These are phyloP conservation scores for Amphicarpaea edgeworthii DNA, from an alignment of 306 rosid species.

Conservation along the genomic window DNA sequence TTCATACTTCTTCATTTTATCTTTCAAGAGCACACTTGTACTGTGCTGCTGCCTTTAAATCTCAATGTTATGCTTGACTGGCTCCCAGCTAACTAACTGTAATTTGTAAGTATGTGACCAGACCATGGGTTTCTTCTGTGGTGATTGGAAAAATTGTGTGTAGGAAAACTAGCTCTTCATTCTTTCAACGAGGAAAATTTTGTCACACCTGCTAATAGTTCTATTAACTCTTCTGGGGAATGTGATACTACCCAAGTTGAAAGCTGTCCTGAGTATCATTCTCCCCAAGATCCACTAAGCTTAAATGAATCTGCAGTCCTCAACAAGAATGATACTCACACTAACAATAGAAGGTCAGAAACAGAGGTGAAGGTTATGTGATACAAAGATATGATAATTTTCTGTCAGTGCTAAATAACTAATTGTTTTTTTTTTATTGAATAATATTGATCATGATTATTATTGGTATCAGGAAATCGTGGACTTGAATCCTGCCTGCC, in stretches of 20 bases:
- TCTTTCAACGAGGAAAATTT: constrained; percentile 47
- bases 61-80: constrained; percentile 28
- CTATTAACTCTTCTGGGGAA: constrained; percentile 38
- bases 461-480: constrained; percentile 59
- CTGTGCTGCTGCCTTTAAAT: constrained; percentile 30
- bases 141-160: constrained; percentile 40
- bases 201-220: constrained; percentile 31
- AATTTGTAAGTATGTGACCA: constrained; percentile 22
- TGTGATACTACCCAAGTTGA: constrained; percentile 54
- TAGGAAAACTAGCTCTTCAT: constrained; percentile 48
- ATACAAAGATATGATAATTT: constrained; percentile 38
- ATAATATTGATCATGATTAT: constrained; percentile 26
- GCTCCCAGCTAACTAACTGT: constrained; percentile 13
- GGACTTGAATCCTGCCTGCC: constrained; percentile 48
- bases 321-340: constrained; percentile 29
- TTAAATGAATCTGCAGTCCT: constrained; percentile 22
- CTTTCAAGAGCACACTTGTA: constrained; percentile 3
- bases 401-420: constrained; percentile 22
- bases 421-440: constrained; percentile 1
- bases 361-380: constrained; percentile 50
- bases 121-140: constrained; percentile 31
- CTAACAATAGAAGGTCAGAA: constrained; percentile 32
- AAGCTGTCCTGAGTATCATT: constrained; percentile 38
- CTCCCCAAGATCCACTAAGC: constrained; percentile 43
- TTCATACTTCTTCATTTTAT: background rate